These are phyloP conservation scores for Cryptosporidium parvum DNA, from an alignment of 169 alveolate genomes.

Conservation along the genomic window DNA sequence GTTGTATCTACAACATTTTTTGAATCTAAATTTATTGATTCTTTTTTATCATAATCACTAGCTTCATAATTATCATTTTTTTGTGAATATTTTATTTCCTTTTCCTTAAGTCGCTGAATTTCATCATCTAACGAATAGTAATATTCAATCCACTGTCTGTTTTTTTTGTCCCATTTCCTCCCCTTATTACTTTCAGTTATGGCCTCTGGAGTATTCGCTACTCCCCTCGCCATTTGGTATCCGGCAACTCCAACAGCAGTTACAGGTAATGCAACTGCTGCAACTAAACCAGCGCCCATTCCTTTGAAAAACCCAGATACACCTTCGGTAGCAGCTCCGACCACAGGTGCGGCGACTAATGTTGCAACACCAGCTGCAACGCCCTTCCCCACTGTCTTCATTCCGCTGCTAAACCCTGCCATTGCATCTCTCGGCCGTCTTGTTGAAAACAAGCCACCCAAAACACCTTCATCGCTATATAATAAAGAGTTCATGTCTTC, in stretches of 20 bases:
- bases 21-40: neutral
- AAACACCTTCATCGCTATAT: constrained; percentile 58
- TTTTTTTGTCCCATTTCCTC: constrained; percentile 89
- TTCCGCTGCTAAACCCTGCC: constrained; percentile 89
- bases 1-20: constrained; percentile 86
- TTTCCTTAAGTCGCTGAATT: constrained; percentile 76
- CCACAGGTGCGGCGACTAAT: constrained; percentile 88
- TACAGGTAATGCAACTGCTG: constrained; percentile 89
- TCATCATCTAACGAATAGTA: constrained; percentile 87
- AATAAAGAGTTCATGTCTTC: constrained; percentile 55
- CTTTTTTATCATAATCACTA: neutral
- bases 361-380: constrained; percentile 90
- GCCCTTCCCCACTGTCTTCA: constrained; percentile 90
- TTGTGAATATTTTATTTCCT: constrained; percentile 28
- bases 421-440: constrained; percentile 85
- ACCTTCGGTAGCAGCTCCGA: constrained; percentile 90
- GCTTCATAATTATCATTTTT: constrained; percentile 16
- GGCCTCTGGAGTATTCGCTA: constrained; percentile 90
- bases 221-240: constrained; percentile 90
- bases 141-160: constrained; percentile 85
- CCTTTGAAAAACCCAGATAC: constrained; percentile 91
- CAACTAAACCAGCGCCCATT: constrained; percentile 89
- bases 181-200: constrained; percentile 87
- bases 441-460: constrained; percentile 84
- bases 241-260: constrained; percentile 90